Evolutionary conservation across 2,329 filamentous ascomycete genomes (phyloP), one percentile per base, ranked within the genome.

Genomic region (Diplodia mutila): DNA sequence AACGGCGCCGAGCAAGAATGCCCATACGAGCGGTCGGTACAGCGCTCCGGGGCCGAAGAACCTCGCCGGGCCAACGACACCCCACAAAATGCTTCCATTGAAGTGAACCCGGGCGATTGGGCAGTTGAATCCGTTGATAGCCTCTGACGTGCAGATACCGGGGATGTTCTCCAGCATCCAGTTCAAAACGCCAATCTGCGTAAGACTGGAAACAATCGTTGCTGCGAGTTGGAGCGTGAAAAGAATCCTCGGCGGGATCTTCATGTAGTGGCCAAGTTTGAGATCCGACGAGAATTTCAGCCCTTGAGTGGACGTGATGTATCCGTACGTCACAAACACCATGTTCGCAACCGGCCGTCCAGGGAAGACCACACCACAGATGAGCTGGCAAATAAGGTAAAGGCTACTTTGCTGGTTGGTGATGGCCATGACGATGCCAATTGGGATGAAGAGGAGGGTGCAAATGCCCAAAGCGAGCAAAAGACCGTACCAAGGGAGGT

Each of bases 301-400:
- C 32, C 93, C 93, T 80, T 97, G 93, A 0, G 92, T 91, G 0
- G 91, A 94, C 4, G 91, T 93, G 75, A 95, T 95, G 79, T 95
- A 96, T 69, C 92, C 92, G 76, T 95, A 97, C 0, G 92, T 95
- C 57, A 94, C 92, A 73, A 96, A 97, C 42, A 96, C 91, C 93
- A 96, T 96, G 78, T 96, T 95, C 61, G 92, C 93, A 12, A 96
- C 91, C 1, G 93, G 93, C 1, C 91, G 89, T 32, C 93, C 93
- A 0, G 92, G 92, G 76, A 96, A 96, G 18, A 93, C 84, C 61
- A 87, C 89, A 65, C 93, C 93, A 70, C 91, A 94, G 70, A 95
- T 89, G 67, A 96, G 85, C 78, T 95, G 92, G 77, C 92, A 94
- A 73, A 95, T 91, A 42, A 95, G 85, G 76, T 94, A 95, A 71